Evolutionary conservation across 208 protist species (phyloP).

Genomic region (Acanthamoeba sp.): DNA sequence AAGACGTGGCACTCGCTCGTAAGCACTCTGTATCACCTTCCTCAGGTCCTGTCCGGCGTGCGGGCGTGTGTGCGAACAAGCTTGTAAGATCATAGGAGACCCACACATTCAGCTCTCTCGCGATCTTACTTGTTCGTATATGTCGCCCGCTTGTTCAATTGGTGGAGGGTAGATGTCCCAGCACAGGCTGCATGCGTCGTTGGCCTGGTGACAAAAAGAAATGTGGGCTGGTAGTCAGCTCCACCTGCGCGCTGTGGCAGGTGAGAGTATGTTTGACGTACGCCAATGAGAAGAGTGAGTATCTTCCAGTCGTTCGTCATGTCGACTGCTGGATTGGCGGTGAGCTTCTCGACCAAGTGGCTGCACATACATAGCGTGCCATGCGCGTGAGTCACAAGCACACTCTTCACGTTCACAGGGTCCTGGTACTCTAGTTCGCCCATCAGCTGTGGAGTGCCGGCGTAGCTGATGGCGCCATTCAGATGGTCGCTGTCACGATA

Average conservation of each 20-base stretch:
- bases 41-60: background rate
- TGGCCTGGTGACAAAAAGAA: background rate
- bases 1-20: background rate
- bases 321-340: background rate
- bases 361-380: background rate
- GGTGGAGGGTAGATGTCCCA: background rate
- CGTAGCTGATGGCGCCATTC: background rate
- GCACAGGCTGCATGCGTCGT: background rate
- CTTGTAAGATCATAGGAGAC: no score
- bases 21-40: background rate
- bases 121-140: background rate
- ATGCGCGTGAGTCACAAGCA: no score
- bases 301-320: constrained; percentile 54
- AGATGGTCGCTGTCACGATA: background rate
- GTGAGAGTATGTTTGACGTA: background rate
- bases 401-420: background rate
- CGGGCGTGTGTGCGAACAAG: no score
- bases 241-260: background rate
- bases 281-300: background rate
- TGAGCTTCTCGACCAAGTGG: background rate
- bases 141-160: background rate
- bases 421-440: background rate
- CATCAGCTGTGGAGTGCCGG: background rate
- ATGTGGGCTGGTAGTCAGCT: no score
- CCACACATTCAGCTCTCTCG: no score